Evolutionary conservation across 371 early-diverging fungal species (phyloP), one percentile per base, ranked within the genome.

Genomic region (Hamiltosporidium tvaerminnensis): DNA sequence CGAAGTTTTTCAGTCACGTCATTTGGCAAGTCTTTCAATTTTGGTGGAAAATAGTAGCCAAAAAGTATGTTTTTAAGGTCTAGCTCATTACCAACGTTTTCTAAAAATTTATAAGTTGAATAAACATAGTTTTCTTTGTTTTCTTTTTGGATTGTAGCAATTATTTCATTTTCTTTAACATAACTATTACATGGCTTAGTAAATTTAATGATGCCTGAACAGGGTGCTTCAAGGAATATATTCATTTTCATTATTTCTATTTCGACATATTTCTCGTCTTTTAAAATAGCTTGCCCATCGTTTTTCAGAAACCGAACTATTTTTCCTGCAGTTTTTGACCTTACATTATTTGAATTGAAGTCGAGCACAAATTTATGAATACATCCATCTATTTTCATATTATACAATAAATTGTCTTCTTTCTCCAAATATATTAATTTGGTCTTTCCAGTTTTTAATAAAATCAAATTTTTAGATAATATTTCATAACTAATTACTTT

Each of bases 201-300:
- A 30, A 57, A 38, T 38, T 44, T 36, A 10, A 57, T 30, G 16
- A 7, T 58, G 0, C 68, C 68, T 35, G 36, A 36, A n/a, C 30
- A 56, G 2, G 59, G 55, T 7, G 72, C 54, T 12, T 35, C 38
- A 69, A 94, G 80, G 59, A 90, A 91, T 91, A 92, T 91, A 76
- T 88, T 88, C 92, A 93, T 94, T 81, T 96, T 96, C 96, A 96
- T 96, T 68, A 92, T 93, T 84, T 96, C 96, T 72, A 96, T 91
- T 76, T 94, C 94, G 49, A 92, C 90, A 78, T 85, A 91, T 1
- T 89, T 88, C 69, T 90, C 85, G 59, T 88, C 88, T 52, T 85
- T 81, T 38, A 83, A 82, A 57, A 96, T 82, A 65, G 88, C 88
- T 65, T 83, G 85, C 39, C 92, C 93, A 48, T 90, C 87, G 50